Evolutionary conservation across 2,329 filamentous ascomycete genomes (phyloP), one percentile per base, ranked within the genome.

Genomic region (Fusarium avenaceum): DNA sequence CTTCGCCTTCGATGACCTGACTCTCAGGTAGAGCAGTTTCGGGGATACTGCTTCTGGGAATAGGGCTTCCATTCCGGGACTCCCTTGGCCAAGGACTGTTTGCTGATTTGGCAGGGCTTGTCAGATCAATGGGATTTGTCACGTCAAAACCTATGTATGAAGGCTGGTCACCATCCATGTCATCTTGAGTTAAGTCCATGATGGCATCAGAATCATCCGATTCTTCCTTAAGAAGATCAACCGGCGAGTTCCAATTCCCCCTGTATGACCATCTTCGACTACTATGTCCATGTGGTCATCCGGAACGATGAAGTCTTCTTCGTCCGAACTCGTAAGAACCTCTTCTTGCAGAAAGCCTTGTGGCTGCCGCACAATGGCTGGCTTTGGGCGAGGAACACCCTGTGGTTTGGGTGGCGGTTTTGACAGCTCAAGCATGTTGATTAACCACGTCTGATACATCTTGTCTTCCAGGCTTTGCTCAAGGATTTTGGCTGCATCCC

Each of bases 401-500:
- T 72, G 67, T 14, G 74, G 74, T 51, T 80, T 82, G 4, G 80
- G 76, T 1, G 83, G 82, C 46, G 79, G 78, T 15, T 57, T 44
- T 7, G 79, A 80, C 19, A 80, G 80, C 39, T 78, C 77, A 6
- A 89, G 78, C 24, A 86, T 69, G 8, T 76, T 67, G n/a, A 86
- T 79, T 4, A 81, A 74, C 86, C 86, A 90, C 9, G 74, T 72
- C 10, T 84, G 75, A 39, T 86, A 77, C 71, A 90, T 81, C 48
- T 86, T 85, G 55, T 91, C 85, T 35, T 87, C 84, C 1, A 97
- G 78, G 5, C 84, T 93, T 6, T 82, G 80, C 61, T 95, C 89
- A 55, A 97, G 80, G 35, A 80, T 84, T 13, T 80, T 77, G 48
- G 89, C 88, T 70, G 88, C 86, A 7, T 78, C 79, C 26, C 82